phyloP scores from a whole-genome alignment of 305 asterid species.

The Solanum chacoense region DNA sequence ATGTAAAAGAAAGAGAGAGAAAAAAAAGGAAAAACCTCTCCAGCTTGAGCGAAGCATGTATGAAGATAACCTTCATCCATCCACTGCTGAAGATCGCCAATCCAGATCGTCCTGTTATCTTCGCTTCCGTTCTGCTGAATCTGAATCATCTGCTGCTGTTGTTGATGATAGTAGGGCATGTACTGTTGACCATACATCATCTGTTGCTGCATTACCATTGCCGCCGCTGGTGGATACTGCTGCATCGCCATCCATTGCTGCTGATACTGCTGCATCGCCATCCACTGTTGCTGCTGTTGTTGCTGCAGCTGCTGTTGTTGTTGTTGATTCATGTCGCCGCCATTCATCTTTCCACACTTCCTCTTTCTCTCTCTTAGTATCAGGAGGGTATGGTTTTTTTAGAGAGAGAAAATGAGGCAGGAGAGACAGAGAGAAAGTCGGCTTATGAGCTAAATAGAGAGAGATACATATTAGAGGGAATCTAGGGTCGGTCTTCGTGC shows the following conservation, averaged over 20 bases:
- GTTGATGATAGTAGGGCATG: conserved; percentile 35
- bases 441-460: conserved; percentile 23
- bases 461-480: background rate
- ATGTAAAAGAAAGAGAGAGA: background rate
- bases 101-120: conserved; percentile 74
- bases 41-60: conserved; percentile 51
- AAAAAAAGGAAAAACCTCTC: conserved; percentile 31
- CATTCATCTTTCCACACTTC: conserved; percentile 32
- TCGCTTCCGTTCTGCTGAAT: conserved; percentile 42
- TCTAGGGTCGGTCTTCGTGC: background rate
- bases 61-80: conserved; percentile 64
- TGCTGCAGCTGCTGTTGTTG: conserved; percentile 34
- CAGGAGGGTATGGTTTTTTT: background rate
- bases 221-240: conserved; percentile 11
- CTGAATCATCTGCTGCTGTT: conserved; percentile 24
- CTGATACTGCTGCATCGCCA: conserved; percentile 43
- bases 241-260: conserved; percentile 47
- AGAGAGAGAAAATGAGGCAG: conserved; percentile 1
- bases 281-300: conserved; percentile 21
- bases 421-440: conserved; percentile 13
- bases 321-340: conserved; percentile 62
- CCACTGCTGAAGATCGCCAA: conserved; percentile 82
- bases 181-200: conserved; percentile 79
- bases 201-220: conserved; percentile 25
- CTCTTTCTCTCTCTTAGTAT: background rate